phyloP scores from a whole-genome alignment of 2,329 filamentous ascomycete species.

The Rutstroemia sp. region DNA sequence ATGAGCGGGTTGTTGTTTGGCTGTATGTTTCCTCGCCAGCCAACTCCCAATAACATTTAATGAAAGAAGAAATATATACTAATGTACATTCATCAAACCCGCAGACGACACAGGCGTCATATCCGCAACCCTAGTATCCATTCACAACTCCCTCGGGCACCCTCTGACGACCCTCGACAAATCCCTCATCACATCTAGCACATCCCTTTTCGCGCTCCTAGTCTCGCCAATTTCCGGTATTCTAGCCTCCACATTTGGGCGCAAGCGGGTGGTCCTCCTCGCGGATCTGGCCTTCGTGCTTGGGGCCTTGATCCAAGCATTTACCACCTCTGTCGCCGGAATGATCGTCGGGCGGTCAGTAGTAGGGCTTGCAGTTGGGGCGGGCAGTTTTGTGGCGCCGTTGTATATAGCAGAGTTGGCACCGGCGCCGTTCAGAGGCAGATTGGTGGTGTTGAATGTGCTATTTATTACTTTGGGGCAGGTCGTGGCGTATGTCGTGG shows the following conservation, averaged over 20 bases:
- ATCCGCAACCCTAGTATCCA: conserved; percentile 58
- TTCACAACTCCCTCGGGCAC: conserved; percentile 49
- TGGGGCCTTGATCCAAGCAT: conserved; percentile 60
- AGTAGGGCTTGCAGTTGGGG: conserved; percentile 66
- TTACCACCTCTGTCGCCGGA: conserved; percentile 44
- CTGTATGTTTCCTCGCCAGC: conserved; percentile 35
- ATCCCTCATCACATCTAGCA: conserved; percentile 63
- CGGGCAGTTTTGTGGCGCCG: conserved; percentile 75
- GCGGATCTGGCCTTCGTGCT: conserved; percentile 61
- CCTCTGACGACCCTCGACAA: conserved; percentile 57
- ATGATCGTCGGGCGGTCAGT: conserved; percentile 65
- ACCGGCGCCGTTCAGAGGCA: conserved; percentile 66
- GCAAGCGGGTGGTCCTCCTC: conserved; percentile 54
- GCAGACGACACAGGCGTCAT: conserved; percentile 45
- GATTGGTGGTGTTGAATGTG: conserved; percentile 73
- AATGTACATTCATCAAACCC: neutral
- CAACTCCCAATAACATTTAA: neutral
- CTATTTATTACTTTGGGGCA: conserved; percentile 84
- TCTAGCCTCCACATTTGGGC: conserved; percentile 54
- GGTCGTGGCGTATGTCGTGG: conserved; percentile 78
- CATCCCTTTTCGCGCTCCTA: conserved; percentile 57
- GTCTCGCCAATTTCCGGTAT: conserved; percentile 57
- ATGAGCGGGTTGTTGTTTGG: conserved; percentile 63
- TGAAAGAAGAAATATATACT: too few species aligned
- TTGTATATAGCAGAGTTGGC: conserved; percentile 84